Percentiles rank a stretch among this genome's conserved stretches.
Evolutionary conservation across 169 alveolate genomes (phyloP).

Genomic region (Eimeria maxima): DNA sequence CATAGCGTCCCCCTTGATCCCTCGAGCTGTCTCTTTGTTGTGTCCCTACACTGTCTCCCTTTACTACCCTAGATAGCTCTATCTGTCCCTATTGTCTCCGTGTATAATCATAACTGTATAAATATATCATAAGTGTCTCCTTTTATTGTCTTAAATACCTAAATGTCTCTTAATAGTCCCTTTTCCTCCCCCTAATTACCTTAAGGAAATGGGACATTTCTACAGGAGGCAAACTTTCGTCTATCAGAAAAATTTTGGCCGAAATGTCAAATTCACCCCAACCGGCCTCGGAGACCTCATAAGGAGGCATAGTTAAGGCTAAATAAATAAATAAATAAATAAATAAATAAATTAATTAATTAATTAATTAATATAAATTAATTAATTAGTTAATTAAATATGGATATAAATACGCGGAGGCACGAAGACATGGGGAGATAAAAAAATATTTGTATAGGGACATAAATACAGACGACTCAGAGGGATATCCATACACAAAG

Average conservation of each 20-base stretch:
- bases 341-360: no score
- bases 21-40: no score
- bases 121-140: no score
- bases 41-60: background rate
- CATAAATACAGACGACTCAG: no score
- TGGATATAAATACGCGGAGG: no score
- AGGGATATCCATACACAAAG: background rate
- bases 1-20: background rate
- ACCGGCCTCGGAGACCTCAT: constrained; percentile 93
- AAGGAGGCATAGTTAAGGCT: constrained; percentile 92
- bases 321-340: background rate
- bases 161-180: background rate
- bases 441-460: no score
- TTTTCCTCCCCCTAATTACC: background rate
- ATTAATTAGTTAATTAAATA: no score
- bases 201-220: constrained; percentile 90
- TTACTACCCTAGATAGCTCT: no score
- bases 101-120: background rate
- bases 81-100: no score
- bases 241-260: constrained; percentile 90
- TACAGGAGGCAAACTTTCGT: constrained; percentile 92
- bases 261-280: constrained; percentile 96
- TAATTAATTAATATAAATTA: no score
- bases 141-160: no score
- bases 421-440: no score